These are phyloP conservation scores for Eutrema yunnanense DNA, from an alignment of 345 rosid genomes.

Conservation along the genomic window DNA sequence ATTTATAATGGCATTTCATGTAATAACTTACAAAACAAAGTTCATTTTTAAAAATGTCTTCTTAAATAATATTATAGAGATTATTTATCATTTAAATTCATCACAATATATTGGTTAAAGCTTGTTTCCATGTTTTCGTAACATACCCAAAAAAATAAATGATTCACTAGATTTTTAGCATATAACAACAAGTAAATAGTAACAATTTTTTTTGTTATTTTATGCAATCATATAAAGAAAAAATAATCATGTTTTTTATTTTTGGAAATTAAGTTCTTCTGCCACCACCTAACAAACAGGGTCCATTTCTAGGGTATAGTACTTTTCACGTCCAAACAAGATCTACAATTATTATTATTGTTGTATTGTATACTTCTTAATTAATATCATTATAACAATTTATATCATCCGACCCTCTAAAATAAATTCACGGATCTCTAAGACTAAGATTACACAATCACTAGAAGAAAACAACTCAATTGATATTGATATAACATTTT, in stretches of 20 bases:
- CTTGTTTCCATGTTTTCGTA: background rate
- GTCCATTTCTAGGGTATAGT: constrained; percentile 29
- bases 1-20: no score
- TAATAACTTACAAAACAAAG: no score
- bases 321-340: constrained; percentile 31
- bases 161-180: constrained; percentile 3
- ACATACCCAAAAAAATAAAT: background rate
- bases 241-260: background rate
- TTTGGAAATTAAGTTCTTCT: constrained; percentile 17
- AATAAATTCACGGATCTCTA: constrained; percentile 27
- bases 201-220: background rate
- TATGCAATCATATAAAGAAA: constrained; percentile 7
- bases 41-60: no score
- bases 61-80: no score
- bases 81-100: background rate
- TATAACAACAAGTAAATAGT: constrained; percentile 18
- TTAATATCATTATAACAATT: background rate
- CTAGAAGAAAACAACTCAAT: background rate
- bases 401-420: constrained; percentile 5
- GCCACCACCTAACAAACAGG: constrained; percentile 33
- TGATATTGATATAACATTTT: background rate
- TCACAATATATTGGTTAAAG: background rate
- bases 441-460: constrained; percentile 4
- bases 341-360: constrained; percentile 22
- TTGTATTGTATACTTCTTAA: constrained; percentile 5